Evolutionary conservation across 2,329 filamentous ascomycete species (phyloP), one percentile per base, ranked within the genome.

Genomic region (Akanthomyces dipterigenus): DNA sequence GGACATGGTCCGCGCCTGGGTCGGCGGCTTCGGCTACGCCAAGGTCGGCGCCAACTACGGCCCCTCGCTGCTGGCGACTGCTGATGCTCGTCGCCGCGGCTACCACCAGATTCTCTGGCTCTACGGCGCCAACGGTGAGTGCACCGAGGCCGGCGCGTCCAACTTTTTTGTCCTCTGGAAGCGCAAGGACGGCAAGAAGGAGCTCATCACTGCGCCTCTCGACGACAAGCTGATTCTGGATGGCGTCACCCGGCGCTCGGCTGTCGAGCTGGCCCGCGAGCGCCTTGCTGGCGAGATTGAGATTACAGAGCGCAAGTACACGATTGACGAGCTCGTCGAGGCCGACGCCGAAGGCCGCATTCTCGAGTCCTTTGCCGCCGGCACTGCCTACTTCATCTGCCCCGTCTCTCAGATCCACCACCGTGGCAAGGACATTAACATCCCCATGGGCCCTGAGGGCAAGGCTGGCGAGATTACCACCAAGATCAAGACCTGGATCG

Each of bases 31-130:
- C 73, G 93, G 93, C 1, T 93, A 89, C 71, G 91, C 92, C 63
- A 97, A 97, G 77, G 84, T 97, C 38, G 93, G 93, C 60, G 93
- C 93, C 64, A 97, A 96, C 80, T 97, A 96, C 74, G 93, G 93
- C 0, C 93, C 93, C 20, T 88, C 85, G 22, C 81, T 97, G 59
- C 80, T 91, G 59, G 90, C 91, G 3, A 92, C 92, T 54, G 82
- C 82, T 20, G 89, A 93, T 73, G 93, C 93, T 3, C 79, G 86
- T 61, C 78, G 77, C 12, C 77, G 83, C 45, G 93, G 93, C 0
- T 97, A 86, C 75, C 85, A 93, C 70, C 93, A 97, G 80, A 88
- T 97, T 61, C 82, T 97, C n/a, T 97, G 93, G 93, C 82, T 97
- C 55, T 95, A 96, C 70, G 91, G 91, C 1, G 75, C 84, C 45